phyloP scores from a whole-genome alignment of 2,329 filamentous ascomycete genomes.

The Fusarium pilosicola region DNA sequence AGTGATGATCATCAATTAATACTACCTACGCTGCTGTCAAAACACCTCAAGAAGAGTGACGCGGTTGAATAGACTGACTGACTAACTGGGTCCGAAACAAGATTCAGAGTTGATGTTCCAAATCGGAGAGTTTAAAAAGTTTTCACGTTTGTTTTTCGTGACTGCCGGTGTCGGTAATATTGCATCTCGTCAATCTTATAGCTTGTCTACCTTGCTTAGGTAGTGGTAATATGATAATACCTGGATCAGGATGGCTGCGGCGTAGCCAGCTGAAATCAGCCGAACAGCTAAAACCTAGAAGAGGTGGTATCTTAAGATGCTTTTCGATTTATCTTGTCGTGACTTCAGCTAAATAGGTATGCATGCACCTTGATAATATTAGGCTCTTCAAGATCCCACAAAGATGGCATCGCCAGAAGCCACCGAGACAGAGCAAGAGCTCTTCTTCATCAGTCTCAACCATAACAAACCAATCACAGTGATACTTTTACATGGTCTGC shows the following conservation, averaged over 20 bases:
- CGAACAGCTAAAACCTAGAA: neutral
- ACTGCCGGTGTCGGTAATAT: neutral
- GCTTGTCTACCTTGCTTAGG: neutral
- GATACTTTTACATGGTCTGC: slow-evolving; percentile 48
- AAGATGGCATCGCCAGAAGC: slow-evolving; percentile 6
- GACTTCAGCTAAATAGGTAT: neutral
- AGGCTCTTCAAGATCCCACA: neutral
- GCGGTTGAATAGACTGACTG: neutral
- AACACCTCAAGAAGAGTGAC: neutral
- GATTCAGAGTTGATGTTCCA: neutral
- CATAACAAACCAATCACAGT: slow-evolving; percentile 44
- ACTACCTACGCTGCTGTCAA: slow-evolving; percentile 5
- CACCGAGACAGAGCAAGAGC: slow-evolving; percentile 14
- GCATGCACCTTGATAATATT: neutral
- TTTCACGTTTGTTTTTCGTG: neutral
- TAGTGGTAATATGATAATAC: neutral
- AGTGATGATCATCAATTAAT: slow-evolving; percentile 1
- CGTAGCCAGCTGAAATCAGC: neutral
- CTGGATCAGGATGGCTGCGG: neutral
- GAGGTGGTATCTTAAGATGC: neutral
- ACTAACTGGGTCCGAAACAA: neutral
- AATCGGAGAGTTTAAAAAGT: neutral
- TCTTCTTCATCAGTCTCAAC: slow-evolving; percentile 45
- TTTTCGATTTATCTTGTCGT: neutral
- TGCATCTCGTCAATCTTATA: slow-evolving; percentile 3